Base-by-base conservation (phyloP, 1,284 basidiomycete genomes). In the Trichosporon asahii region DNA sequence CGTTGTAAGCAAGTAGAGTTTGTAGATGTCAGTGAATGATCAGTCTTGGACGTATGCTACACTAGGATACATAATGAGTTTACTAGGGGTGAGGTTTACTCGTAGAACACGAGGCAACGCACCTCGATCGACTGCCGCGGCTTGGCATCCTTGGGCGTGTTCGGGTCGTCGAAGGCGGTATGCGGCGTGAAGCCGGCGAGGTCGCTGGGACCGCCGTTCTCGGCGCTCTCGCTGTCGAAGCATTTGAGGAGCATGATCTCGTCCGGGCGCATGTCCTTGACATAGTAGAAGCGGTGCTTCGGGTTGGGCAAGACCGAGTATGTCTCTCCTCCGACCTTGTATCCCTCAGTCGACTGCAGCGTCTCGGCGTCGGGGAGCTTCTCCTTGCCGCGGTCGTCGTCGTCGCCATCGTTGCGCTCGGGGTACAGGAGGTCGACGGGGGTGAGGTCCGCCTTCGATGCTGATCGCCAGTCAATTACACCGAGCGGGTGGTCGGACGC, bases 161-260 rank as follows among this genome's bases (percentile, higher is more conserved):
- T 67, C 65, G 72, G 70, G 63, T 71, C 70, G 21, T 44, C 21
- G 49, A 71, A 74, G 21, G 70, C 73, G 9, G 73, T 71, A 64
- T 74, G 73, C 15, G 73, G 73, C 23, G 73, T 72, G 66, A 74
- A 71, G 12, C 70, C 73, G 2, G 70, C 70, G 5, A 69, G 18
- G 5, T 68, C 66, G 29, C 33, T n/a, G 33, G 21, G 29, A 3
- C 67, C 68, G 14, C 68, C 67, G 40, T 68, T 55, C 53, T 68
- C 66, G 63, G 70, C 65, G 64, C 66, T 66, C 44, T n/a, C 44
- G 25, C 49, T 63, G 66, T 74, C 73, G 23, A 65, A 74, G 68
- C 70, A 71, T 70, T 74, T 74, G 68, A 74, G 61, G 67, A 74
- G 67, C 70, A 74, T 72, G 65, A 74, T 63, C 67, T 74, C 73